Base-by-base conservation (phyloP, 306 rosid genomes). In the Rubus parviflorus region DNA sequence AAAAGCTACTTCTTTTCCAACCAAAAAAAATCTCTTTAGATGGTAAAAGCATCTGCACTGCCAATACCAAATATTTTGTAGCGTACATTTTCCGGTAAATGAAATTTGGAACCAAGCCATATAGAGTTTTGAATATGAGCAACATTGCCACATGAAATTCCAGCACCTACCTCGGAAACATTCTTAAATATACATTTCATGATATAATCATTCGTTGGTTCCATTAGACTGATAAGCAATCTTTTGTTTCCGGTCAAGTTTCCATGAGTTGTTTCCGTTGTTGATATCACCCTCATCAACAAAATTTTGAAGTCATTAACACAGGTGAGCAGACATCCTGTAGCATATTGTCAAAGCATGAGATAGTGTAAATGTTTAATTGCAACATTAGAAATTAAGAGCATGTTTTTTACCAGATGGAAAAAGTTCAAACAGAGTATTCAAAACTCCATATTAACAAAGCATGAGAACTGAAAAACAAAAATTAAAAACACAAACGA, bases 191-290 rank as follows among this genome's bases (percentile, higher is more conserved):
- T 80, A 86, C 88, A 85, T 77, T 88, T 90, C 84, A 90, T 84
- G 56, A 88, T 83, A 83, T 89, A 92, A 85, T 95, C 98, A 73
- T 92, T 88, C 76, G 93, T 82, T 64, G 98, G 98, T 78, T 95
- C 98, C 82, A 92, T 87, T 83, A 92, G 77, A 82, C 81, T 70
- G 79, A 92, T 73, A 71, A 84, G 85, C 86, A 86, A 75, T 43
- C 83, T 86, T 78, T 77, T 89, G 83, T 83, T 75, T 53, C 58
- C 80, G n/a, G 69, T 74, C 56, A 64, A 72, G 61, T 81, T 80
- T 77, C 83, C 82, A 56, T 56, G 68, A 40, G 84, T 70, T 51
- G 83, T 48, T 81, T 82, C 90, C 54, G 81, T 85, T 75, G 82
- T 81, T 13, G 89, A 83, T 69, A 86, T 68, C 75, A 82, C 72